Base-by-base conservation (phyloP, 1,139 yeast genomes). In the Debaryomyces psychrophilus region DNA sequence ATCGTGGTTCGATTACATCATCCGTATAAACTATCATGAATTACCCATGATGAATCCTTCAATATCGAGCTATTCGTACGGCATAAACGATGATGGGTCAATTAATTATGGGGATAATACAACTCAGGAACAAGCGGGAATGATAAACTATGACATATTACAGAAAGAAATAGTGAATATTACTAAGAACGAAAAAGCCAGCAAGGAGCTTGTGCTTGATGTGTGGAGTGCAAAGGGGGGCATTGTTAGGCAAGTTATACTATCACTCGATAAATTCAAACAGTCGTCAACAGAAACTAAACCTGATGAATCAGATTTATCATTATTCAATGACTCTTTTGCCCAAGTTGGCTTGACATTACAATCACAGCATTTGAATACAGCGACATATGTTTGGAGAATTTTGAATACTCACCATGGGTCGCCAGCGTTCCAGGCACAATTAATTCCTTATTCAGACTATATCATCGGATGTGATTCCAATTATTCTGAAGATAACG, bases 221-320 rank as follows among this genome's bases (percentile, higher is more conserved):
- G 83, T 90, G 2, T 93, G 97, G 96, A 84, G 82, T 44, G 93
- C 96, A 3, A 92, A 92, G 66, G 99, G 99, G 26, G 92, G 95
- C 2, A 62, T 76, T 3, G 64, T 77, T 14, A 76, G 95, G 52
- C 75, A 75, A 27, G 69, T 87, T 1, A 53, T 57, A 1, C 53
- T 87, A 7, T 75, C 81, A 5, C 67, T 83, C 33, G 58, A 55
- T 1, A 64, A 66, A 31, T 48, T 44, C 18, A 47, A 47, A 15
- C 34, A 44, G 8, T 44, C 39, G 4, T 18, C 33, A 20, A 50
- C 48, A 2, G 49, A 38, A 20, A 4, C 22, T 2, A 14, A 27
- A 6, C 12, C 26, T 5, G 47, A 49, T 9, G 53, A 50, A 5
- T 36, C 50, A 1, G 50, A 47, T 5, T 37, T 51, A 25, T 48